Evolutionary conservation across 1,139 yeast genomes (phyloP), one percentile per base, ranked within the genome.

Genomic region (Lodderomyces theae): DNA sequence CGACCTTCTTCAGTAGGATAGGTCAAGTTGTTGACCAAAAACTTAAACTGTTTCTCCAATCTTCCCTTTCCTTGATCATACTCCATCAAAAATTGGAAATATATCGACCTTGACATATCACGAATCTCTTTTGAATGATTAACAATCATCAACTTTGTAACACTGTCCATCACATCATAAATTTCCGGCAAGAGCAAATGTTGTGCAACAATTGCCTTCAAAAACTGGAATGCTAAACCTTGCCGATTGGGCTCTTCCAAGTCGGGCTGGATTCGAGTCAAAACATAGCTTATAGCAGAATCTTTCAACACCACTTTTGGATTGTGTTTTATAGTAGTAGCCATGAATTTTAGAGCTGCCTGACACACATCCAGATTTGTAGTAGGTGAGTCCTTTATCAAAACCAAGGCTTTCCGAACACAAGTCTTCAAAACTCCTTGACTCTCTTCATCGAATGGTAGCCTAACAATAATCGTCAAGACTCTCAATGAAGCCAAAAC

Each of bases 1-100:
- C 97, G 76, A 40, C 98, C 99, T 35, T 80, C 77, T 46, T 84
- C 84, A 4, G 96, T 82, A 11, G 95, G 92, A 57, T 94, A 94
- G 21, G 81, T 75, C 54, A 94, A 68, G 58, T 94, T 92, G 48
- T 79, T 80, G n/a, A 90, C 85, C 61, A 92, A 71, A 55, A 84
- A 82, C 49, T 83, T 81, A 62, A 90, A 82, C 52, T 87, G 95
- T 53, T 83, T 86, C 50, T 86, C 94, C 40, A 92, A 63, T 50
- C 89, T 79, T 5, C 94, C 90, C 54, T 82, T 77, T 24, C 97
- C 90, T 64, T 92, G 97, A 53, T 95, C 97, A 55, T 87, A 92
- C 54, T 89, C 96, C 83, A 90, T 86, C 54, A 92, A 66, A 54
- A 92, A 94, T 55, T 83, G 92, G 60, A 81, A 86, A 59, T 81